These are phyloP conservation scores for Marsdenia floribunda DNA, from an alignment of 257 asterid genomes.

Conservation along the genomic window DNA sequence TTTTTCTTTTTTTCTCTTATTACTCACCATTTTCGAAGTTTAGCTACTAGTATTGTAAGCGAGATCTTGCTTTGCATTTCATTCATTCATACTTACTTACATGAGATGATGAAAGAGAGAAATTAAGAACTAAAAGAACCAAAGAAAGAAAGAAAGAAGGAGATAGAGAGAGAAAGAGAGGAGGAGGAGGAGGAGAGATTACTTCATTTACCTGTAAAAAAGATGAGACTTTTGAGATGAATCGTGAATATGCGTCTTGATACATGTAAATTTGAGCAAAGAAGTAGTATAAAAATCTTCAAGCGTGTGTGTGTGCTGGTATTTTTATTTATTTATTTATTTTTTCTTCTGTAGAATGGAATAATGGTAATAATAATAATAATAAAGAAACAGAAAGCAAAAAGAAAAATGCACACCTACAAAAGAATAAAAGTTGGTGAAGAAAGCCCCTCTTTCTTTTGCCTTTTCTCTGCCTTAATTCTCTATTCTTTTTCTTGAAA, in stretches of 20 bases:
- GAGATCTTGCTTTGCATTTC: slow-evolving; percentile 52
- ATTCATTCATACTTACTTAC: slow-evolving; percentile 19
- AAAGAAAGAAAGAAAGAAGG: slow-evolving; percentile 29
- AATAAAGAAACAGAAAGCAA: not conserved
- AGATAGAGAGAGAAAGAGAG: not conserved
- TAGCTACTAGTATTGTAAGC: not conserved
- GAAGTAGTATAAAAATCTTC: too few species aligned
- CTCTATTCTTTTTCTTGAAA: slow-evolving; percentile 33
- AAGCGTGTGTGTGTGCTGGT: not conserved
- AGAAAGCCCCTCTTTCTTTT: slow-evolving; percentile 1
- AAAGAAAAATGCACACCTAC: slow-evolving; percentile 1
- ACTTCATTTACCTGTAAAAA: slow-evolving; percentile 35
- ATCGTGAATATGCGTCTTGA: not conserved
- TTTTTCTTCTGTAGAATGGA: too few species aligned
- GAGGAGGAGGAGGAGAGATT: slow-evolving; percentile 5
- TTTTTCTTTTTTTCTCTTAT: not conserved
- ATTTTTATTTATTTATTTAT: too few species aligned
- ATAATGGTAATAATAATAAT: too few species aligned
- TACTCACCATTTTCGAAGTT: slow-evolving; percentile 40
- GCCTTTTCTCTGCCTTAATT: slow-evolving; percentile 15
- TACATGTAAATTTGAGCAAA: not conserved
- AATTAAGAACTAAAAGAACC: slow-evolving; percentile 15
- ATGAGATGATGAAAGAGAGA: not conserved
- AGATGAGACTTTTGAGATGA: slow-evolving; percentile 37
- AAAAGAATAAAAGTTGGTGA: slow-evolving; percentile 46